These are phyloP conservation scores for Nakazawaea wyomingensis DNA, from an alignment of 805 yeast species.

Conservation along the genomic window DNA sequence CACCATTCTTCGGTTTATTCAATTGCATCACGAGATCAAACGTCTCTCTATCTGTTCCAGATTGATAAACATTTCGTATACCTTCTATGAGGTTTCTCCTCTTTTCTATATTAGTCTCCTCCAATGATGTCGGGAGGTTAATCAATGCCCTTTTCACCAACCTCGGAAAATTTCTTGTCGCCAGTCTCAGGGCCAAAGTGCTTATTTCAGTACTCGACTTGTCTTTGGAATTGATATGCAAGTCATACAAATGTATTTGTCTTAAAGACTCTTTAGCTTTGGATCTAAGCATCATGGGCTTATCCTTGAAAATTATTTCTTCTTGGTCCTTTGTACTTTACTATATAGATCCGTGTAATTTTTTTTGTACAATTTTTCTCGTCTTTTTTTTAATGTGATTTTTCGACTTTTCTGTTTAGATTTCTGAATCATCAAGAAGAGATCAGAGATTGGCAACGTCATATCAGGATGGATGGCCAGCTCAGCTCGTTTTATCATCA, in stretches of 20 bases:
- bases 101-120: background rate
- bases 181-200: conserved; percentile 6
- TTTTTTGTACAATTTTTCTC: background rate
- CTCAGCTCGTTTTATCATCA: conserved; percentile 1
- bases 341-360: background rate
- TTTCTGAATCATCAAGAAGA: too few species aligned
- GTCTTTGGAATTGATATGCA: background rate
- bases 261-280: conserved; percentile 1
- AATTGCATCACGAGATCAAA: background rate
- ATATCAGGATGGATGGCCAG: background rate
- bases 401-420: too few species aligned
- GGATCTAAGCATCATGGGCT: background rate
- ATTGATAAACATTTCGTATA: conserved; percentile 4
- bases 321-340: too few species aligned
- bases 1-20: background rate
- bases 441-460: conserved; percentile 1
- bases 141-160: conserved; percentile 9
- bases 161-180: conserved; percentile 8
- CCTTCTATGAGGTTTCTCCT: background rate
- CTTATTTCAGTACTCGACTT: background rate
- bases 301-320: too few species aligned
- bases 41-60: background rate
- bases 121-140: conserved; percentile 9
- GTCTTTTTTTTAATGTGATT: too few species aligned
- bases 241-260: background rate